Evolutionary conservation across 2,329 filamentous ascomycete genomes (phyloP).

Genomic region (Didymella sp.): DNA sequence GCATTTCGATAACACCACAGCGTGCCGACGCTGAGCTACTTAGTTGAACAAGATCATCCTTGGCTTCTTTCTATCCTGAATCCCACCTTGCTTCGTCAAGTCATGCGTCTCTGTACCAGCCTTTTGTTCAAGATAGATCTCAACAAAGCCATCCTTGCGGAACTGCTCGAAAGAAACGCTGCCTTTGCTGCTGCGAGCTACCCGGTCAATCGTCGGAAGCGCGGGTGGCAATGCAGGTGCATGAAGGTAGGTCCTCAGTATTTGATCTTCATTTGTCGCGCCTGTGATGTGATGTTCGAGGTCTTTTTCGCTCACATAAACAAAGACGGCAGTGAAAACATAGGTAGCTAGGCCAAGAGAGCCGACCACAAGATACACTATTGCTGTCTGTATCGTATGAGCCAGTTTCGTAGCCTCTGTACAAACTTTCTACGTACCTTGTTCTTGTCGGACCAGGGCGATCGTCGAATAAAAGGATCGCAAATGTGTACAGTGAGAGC

Average conservation of each 20-base stretch:
- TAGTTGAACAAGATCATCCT: conserved; percentile 13
- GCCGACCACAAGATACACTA: conserved; percentile 33
- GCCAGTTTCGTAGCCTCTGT: background rate
- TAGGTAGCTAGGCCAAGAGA: conserved; percentile 35
- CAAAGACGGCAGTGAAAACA: conserved; percentile 32
- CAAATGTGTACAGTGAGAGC: conserved; percentile 41
- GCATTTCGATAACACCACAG: background rate
- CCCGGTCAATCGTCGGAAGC: background rate
- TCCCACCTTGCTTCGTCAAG: background rate
- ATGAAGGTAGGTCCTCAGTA: background rate
- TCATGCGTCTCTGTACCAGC: background rate
- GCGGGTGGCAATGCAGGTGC: background rate
- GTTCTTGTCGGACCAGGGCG: conserved; percentile 28
- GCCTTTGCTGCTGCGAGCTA: background rate
- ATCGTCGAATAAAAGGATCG: conserved; percentile 31
- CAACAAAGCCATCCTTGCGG: conserved; percentile 8
- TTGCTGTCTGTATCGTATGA: conserved; percentile 30
- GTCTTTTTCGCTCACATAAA: conserved; percentile 38
- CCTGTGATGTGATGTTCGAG: conserved; percentile 26
- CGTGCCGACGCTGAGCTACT: background rate
- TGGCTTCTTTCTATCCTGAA: conserved; percentile 7
- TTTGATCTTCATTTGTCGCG: background rate
- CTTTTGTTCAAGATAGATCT: conserved; percentile 8
- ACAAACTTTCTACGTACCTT: conserved; percentile 21
- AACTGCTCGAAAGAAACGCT: conserved; percentile 7